A percentile compares a stretch with the other conserved stretches of the same genome.
phyloP scores from a whole-genome alignment of 2,329 filamentous ascomycete genomes.

The Tolypocladium endophyticum region DNA sequence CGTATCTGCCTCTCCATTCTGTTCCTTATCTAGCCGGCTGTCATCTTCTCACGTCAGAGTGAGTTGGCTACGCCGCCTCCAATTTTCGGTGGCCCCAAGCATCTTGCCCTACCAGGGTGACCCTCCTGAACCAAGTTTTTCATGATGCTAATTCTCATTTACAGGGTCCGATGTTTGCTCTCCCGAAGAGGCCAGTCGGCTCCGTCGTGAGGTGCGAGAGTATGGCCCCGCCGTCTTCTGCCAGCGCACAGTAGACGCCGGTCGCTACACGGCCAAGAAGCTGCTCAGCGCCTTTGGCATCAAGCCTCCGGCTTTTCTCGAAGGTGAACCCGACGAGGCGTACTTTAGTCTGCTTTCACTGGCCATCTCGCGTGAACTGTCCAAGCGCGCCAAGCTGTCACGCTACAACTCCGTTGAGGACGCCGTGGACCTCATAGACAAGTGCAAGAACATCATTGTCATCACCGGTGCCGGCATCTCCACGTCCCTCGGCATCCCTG shows the following conservation, averaged over 20 bases:
- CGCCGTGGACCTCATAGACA: slow-evolving; percentile 65
- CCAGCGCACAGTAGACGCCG: slow-evolving; percentile 56
- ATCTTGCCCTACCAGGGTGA: neutral
- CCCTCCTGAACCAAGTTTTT: neutral
- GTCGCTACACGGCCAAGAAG: slow-evolving; percentile 66
- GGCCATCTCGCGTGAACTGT: slow-evolving; percentile 70
- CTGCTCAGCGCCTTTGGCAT: slow-evolving; percentile 81
- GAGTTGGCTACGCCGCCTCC: slow-evolving; percentile 3
- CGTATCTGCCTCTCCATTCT: slow-evolving; percentile 8
- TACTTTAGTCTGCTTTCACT: slow-evolving; percentile 68
- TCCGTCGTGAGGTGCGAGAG: slow-evolving; percentile 60
- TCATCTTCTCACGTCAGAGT: neutral
- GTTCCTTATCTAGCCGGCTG: neutral
- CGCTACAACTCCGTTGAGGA: slow-evolving; percentile 82
- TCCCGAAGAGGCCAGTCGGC: slow-evolving; percentile 56
- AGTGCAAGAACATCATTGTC: slow-evolving; percentile 76
- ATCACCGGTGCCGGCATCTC: slow-evolving; percentile 95
- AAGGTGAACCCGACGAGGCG: slow-evolving; percentile 54
- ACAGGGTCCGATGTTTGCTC: slow-evolving; percentile 46
- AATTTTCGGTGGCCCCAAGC: neutral
- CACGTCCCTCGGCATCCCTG: slow-evolving; percentile 90
- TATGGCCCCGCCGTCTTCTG: slow-evolving; percentile 73
- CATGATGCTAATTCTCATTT: neutral
- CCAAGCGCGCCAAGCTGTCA: slow-evolving; percentile 67
- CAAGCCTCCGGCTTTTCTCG: slow-evolving; percentile 60